Conservation (phyloP, 2,329 filamentous ascomycete genomes). For the Apiospora koreana region DNA sequence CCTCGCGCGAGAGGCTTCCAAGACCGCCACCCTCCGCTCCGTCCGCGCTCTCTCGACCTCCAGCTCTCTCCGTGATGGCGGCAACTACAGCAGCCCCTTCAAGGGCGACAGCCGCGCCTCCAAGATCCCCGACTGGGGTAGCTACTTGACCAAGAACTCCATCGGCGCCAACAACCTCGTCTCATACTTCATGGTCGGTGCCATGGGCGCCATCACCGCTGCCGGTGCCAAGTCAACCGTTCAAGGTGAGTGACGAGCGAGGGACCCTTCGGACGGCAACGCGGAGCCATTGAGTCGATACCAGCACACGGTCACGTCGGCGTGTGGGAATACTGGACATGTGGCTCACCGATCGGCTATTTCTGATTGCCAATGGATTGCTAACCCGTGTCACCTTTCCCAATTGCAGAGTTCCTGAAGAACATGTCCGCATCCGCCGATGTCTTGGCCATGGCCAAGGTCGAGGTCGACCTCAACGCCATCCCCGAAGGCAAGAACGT, state of each 20-base stretch:
- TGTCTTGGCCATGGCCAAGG: slow-evolving; percentile 98
- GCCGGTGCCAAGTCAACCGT: slow-evolving; percentile 97
- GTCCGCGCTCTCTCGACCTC: slow-evolving; percentile 60
- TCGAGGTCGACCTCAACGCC: slow-evolving; percentile 88
- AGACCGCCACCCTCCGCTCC: slow-evolving; percentile 10
- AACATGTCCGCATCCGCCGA: slow-evolving; percentile 99
- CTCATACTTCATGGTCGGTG: slow-evolving; percentile 98
- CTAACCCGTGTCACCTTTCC: slow-evolving; percentile 9
- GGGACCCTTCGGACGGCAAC: not conserved
- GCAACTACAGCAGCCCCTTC: slow-evolving; percentile 63
- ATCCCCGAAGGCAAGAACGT: slow-evolving; percentile 99
- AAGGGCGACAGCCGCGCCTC: slow-evolving; percentile 58
- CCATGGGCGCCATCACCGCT: slow-evolving; percentile 87
- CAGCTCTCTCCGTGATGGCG: slow-evolving; percentile 40
- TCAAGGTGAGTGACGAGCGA: slow-evolving; percentile 70
- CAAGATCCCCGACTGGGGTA: slow-evolving; percentile 85
- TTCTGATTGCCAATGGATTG: not conserved
- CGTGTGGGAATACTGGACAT: slow-evolving; percentile 23
- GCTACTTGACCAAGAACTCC: slow-evolving; percentile 74
- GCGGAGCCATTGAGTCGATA: slow-evolving; percentile 19
- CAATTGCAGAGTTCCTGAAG: slow-evolving; percentile 85
- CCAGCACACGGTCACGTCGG: not conserved
- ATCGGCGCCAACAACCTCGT: slow-evolving; percentile 81
- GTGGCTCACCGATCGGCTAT: not conserved
- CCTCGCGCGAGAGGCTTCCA: slow-evolving; percentile 61